phyloP scores from a whole-genome alignment of 495 filamentous ascomycete species.

The Parathielavia hyrcaniae region DNA sequence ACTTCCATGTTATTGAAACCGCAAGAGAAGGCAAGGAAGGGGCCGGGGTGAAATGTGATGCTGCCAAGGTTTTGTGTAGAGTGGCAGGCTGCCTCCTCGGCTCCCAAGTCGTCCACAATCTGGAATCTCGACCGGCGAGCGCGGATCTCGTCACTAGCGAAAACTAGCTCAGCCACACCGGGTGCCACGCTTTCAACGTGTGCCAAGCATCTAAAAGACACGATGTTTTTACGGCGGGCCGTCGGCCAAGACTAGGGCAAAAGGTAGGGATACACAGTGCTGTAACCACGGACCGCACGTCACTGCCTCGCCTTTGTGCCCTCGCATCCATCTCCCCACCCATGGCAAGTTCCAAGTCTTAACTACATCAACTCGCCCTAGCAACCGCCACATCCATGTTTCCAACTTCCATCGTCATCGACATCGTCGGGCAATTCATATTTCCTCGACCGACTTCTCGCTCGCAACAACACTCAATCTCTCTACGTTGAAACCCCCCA shows the following conservation, averaged over 20 bases:
- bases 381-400: background rate
- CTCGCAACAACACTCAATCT: background rate
- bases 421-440: background rate
- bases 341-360: no score
- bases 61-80: background rate
- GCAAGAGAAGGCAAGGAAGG: background rate
- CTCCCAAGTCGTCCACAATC: no score
- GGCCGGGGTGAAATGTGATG: background rate
- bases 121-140: no score
- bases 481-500: no score
- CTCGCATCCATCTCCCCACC: no score
- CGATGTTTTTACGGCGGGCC: background rate
- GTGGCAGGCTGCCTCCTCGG: conserved; percentile 9
- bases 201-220: background rate
- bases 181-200: conserved; percentile 5
- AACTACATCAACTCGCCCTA: background rate
- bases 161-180: conserved; percentile 11
- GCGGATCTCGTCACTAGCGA: no score
- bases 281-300: conserved; percentile 17
- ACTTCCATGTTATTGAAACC: no score
- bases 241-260: background rate
- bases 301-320: background rate
- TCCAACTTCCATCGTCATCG: background rate
- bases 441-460: background rate
- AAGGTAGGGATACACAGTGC: conserved; percentile 11